phyloP scores from a whole-genome alignment of 371 early-diverging fungal genomes.

The Mortierella polycephala region DNA sequence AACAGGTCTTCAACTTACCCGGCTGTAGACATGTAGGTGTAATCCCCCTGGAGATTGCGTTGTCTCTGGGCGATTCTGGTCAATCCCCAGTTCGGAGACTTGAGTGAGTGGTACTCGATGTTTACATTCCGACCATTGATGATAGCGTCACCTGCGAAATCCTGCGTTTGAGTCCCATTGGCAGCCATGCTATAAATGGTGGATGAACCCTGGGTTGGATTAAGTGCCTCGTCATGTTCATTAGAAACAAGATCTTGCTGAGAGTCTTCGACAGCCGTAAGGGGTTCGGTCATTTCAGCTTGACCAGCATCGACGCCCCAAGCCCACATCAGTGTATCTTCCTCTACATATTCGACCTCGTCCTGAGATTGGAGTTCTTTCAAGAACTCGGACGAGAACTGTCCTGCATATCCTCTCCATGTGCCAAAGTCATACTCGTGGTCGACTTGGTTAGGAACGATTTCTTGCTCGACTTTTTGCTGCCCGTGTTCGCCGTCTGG shows the following conservation, averaged over 20 bases:
- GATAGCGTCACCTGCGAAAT: constrained; percentile 8
- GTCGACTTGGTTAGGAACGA: constrained; percentile 38
- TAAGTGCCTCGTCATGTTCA: background rate
- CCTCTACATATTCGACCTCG: constrained; percentile 49
- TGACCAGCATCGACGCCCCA: constrained; percentile 21
- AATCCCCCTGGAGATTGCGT: constrained; percentile 12
- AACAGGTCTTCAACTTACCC: constrained; percentile 19
- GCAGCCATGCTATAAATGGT: background rate
- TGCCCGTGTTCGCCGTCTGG: constrained; percentile 2
- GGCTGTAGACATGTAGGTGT: constrained; percentile 36
- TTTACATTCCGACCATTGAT: constrained; percentile 7
- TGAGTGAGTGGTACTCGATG: constrained; percentile 22
- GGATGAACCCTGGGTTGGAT: background rate
- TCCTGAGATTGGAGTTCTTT: constrained; percentile 34
- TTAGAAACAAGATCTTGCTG: too few relatives aligned
- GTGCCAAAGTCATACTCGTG: constrained; percentile 53
- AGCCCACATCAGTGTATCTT: constrained; percentile 53
- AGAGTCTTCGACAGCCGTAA: background rate
- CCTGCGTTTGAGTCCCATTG: background rate
- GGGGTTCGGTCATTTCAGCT: background rate
- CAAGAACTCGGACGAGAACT: constrained; percentile 46
- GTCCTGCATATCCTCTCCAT: constrained; percentile 53
- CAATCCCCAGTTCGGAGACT: constrained; percentile 49
- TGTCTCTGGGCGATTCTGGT: constrained; percentile 27
- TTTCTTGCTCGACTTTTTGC: constrained; percentile 13